These are phyloP conservation scores for Saccharomycopsis vini DNA, from an alignment of 805 yeast species.

Conservation along the genomic window DNA sequence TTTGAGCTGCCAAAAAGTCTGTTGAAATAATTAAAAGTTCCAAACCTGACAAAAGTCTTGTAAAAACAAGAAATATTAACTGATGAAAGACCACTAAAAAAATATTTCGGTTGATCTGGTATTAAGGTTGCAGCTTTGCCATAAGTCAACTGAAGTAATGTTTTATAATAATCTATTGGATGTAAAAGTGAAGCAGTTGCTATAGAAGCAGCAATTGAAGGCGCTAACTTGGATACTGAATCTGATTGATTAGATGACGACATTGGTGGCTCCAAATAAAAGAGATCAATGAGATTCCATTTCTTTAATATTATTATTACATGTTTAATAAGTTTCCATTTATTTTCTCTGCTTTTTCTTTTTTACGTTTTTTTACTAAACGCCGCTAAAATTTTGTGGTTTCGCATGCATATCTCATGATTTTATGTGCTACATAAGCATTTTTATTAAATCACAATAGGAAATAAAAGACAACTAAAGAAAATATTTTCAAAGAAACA, in stretches of 20 bases:
- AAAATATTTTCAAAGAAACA: too few species aligned
- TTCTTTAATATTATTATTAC: too few species aligned
- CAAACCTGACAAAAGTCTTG: slow-evolving; percentile 66
- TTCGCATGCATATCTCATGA: too few species aligned
- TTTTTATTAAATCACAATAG: too few species aligned
- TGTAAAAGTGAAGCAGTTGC: slow-evolving; percentile 16
- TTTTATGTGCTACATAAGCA: too few species aligned
- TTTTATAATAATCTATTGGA: slow-evolving; percentile 18
- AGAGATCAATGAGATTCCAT: too few species aligned
- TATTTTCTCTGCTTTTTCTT: neutral
- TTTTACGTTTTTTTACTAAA: neutral
- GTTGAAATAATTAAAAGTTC: slow-evolving; percentile 66
- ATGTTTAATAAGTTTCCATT: neutral
- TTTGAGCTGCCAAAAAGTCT: slow-evolving; percentile 50
- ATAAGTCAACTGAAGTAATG: slow-evolving; percentile 14
- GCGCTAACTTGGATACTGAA: too few species aligned
- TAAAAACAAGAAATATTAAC: slow-evolving; percentile 63
- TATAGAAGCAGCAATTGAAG: slow-evolving; percentile 16
- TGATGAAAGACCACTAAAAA: slow-evolving; percentile 61
- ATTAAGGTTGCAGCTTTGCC: slow-evolving; percentile 3
- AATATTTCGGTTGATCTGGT: slow-evolving; percentile 26
- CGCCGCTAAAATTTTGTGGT: neutral
- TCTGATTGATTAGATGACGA: too few species aligned
- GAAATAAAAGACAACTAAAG: too few species aligned
- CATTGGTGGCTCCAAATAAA: too few species aligned